Base-by-base conservation (phyloP, 2,329 filamentous ascomycete species). In the Pleoardoris graminearum region DNA sequence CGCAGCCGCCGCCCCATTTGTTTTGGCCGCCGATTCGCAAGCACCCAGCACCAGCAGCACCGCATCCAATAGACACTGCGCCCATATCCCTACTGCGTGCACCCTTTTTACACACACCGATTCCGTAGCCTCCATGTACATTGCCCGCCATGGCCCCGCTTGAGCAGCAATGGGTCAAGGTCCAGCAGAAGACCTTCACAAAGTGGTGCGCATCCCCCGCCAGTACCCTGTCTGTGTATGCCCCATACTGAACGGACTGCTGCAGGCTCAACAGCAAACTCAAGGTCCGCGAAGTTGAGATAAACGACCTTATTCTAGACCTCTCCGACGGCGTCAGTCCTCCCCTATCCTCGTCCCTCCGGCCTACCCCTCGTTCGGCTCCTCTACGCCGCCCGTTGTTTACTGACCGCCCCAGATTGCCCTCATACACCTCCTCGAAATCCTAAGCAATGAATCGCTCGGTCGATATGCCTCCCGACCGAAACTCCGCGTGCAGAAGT, bases 151-250 rank as follows among this genome's bases (percentile, higher is more conserved):
- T 76, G 73, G 73, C 74, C 57, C 76, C 78, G 64, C 76, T 79
- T 68, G 83, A 86, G 75, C 82, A 84, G 77, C 81, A 83, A 75
- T 85, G 83, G 83, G 79, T 86, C 66, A 83, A 81, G 70, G 91
- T 96, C 76, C 93, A 97, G 80, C 89, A 97, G 76, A 99, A 97
- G 83, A 99, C 94, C 23, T 99, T 99, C 76, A 96, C 92, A 54
- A 99, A 97, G 90, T 99, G 94, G 88, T 90, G 69, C 66, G 77
- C 70, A 55, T 42, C 58, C 49, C 49, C 54, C 49, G 23, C 46
- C 50, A 8, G 45, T 21, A 30, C 41, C 21, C 27, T 52, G 39
- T 25, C 7, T 21, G 51, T 48, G 47, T 54, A 32, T 51, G 21
- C 59, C 41, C 59, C 30, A 48, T 55, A 54, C 67, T 71, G 54